phyloP scores from a whole-genome alignment of 2,329 filamentous ascomycete species.

The Teratosphaeriaceae sp. region DNA sequence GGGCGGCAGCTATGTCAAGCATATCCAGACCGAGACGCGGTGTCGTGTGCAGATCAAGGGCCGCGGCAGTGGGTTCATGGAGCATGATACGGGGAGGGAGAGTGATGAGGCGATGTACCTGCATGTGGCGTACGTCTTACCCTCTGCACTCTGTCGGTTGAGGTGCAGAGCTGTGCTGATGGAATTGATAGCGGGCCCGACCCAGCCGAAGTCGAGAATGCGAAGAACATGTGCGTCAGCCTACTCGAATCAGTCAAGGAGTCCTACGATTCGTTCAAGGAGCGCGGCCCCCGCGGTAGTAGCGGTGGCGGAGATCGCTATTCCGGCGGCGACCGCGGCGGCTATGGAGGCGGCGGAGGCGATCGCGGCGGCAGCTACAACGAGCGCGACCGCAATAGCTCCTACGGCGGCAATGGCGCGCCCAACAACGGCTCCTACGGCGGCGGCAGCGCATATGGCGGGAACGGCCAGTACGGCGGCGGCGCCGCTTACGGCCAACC shows the following conservation, averaged over 20 bases:
- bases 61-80: slow-evolving; percentile 87
- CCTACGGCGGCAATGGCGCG: slow-evolving; percentile 28
- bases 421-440: slow-evolving; percentile 31
- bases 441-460: slow-evolving; percentile 32
- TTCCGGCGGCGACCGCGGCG: slow-evolving; percentile 15
- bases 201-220: slow-evolving; percentile 74
- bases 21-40: slow-evolving; percentile 91
- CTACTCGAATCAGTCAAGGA: slow-evolving; percentile 78
- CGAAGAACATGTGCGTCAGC: slow-evolving; percentile 83
- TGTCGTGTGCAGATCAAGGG: slow-evolving; percentile 99
- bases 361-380: slow-evolving; percentile 25
- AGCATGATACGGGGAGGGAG: slow-evolving; percentile 78
- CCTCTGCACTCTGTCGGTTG: neutral
- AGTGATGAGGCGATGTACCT: slow-evolving; percentile 96
- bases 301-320: slow-evolving; percentile 31
- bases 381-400: slow-evolving; percentile 31
- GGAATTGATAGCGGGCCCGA: slow-evolving; percentile 65
- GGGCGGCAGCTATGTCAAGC: slow-evolving; percentile 92
- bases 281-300: slow-evolving; percentile 50
- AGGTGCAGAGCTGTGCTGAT: neutral
- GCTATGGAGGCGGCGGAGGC: slow-evolving; percentile 35
- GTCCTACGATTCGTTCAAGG: slow-evolving; percentile 86
- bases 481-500: neutral
- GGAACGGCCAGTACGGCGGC: slow-evolving; percentile 17
- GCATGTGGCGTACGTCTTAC: slow-evolving; percentile 72